phyloP scores from a whole-genome alignment of 2,329 filamentous ascomycete genomes.

The Septoria linicola region DNA sequence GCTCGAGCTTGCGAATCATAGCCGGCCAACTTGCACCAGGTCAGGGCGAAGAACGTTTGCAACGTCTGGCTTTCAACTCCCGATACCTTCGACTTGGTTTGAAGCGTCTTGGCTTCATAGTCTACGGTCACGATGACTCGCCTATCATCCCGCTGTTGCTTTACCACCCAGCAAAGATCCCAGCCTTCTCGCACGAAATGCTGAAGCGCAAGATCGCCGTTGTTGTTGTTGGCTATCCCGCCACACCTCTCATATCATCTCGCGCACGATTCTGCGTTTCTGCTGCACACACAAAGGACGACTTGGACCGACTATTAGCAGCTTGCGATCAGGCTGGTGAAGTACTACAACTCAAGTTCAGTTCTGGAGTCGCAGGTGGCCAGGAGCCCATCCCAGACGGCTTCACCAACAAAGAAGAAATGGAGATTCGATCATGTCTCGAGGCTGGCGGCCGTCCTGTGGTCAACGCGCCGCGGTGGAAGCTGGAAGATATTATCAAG shows the following conservation, averaged over 20 bases:
- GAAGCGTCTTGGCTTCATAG: slow-evolving; percentile 94
- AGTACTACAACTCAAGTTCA: slow-evolving; percentile 91
- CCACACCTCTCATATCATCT: slow-evolving; percentile 91
- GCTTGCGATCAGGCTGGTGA: slow-evolving; percentile 94
- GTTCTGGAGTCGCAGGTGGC: slow-evolving; percentile 90
- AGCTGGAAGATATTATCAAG: slow-evolving; percentile 69
- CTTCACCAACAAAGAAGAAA: slow-evolving; percentile 69
- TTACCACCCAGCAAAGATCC: slow-evolving; percentile 98
- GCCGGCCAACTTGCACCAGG: slow-evolving; percentile 82
- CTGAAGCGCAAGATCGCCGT: slow-evolving; percentile 95
- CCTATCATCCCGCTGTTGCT: slow-evolving; percentile 93
- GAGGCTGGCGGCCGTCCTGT: slow-evolving; percentile 50
- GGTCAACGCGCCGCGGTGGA: slow-evolving; percentile 74
- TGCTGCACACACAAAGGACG: slow-evolving; percentile 95
- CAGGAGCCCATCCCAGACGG: slow-evolving; percentile 72
- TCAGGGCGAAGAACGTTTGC: slow-evolving; percentile 91
- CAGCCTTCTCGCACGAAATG: slow-evolving; percentile 98
- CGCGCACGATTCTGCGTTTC: slow-evolving; percentile 95
- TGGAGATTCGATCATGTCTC: slow-evolving; percentile 57
- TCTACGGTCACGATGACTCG: slow-evolving; percentile 96
- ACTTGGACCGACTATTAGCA: slow-evolving; percentile 82
- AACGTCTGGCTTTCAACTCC: slow-evolving; percentile 96
- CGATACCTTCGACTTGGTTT: slow-evolving; percentile 95
- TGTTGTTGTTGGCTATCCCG: slow-evolving; percentile 95
- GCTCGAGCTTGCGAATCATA: slow-evolving; percentile 82